A percentile compares a stretch with the other conserved stretches of the same genome.
Evolutionary conservation across 106 monocot species (phyloP).

Genomic region (Allium cepa): DNA sequence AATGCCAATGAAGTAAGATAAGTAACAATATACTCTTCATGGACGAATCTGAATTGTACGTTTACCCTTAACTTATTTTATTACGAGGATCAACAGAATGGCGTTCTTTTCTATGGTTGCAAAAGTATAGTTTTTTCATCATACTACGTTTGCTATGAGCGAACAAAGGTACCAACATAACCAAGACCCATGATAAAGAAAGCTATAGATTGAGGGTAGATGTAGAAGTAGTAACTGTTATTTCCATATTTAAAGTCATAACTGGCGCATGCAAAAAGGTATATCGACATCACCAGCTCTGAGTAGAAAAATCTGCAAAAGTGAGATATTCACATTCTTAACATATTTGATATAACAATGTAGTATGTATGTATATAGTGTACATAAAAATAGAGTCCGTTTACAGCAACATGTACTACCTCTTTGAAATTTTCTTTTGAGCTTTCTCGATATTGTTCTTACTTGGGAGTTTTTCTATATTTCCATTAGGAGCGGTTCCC

Average conservation of each 20-base stretch:
- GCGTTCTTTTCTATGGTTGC: not conserved
- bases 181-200: constrained; percentile 25
- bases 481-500: constrained; percentile 2
- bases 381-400: not conserved
- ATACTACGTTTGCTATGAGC: not conserved
- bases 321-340: not conserved
- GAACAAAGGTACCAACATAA: constrained; percentile 23
- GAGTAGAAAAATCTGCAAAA: constrained; percentile 8
- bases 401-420: not conserved
- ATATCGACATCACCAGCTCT: constrained; percentile 16
- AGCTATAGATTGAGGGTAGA: constrained; percentile 20
- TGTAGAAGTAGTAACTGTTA: constrained; percentile 19
- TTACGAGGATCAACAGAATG: not conserved
- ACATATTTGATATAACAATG: too few species aligned
- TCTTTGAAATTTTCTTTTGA: constrained; percentile 11
- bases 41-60: too few species aligned
- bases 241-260: constrained; percentile 15
- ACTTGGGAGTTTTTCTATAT: constrained; percentile 4
- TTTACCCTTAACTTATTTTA: too few species aligned
- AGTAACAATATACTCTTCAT: too few species aligned
- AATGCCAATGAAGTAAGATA: too few species aligned
- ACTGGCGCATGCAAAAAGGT: constrained; percentile 18
- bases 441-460: not conserved
- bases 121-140: not conserved
- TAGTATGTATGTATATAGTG: too few species aligned